Conservation (phyloP, 2,329 filamentous ascomycete species). For the Penicillium corylophilum region DNA sequence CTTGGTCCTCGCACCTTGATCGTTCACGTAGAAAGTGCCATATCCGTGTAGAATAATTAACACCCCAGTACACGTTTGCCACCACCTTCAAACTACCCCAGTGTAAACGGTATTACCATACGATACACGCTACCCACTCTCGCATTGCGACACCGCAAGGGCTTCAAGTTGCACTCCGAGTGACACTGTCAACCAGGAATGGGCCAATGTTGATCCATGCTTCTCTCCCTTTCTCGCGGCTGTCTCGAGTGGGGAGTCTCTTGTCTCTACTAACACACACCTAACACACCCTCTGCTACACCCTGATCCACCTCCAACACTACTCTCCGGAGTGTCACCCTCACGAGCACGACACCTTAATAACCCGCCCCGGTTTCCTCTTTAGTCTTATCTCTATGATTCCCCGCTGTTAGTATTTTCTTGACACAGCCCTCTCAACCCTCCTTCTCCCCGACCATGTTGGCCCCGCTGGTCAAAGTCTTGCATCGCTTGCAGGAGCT, state of each 20-base stretch:
- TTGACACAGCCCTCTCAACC: conserved; percentile 8
- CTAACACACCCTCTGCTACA: conserved; percentile 10
- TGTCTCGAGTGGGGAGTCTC: background rate
- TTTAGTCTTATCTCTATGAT: conserved; percentile 18
- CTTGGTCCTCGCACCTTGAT: no score
- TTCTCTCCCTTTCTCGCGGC: conserved; percentile 8
- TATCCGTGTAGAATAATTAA: background rate
- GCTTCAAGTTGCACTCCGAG: conserved; percentile 24
- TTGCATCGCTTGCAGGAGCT: conserved; percentile 43
- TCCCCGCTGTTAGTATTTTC: conserved; percentile 1
- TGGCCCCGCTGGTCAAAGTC: conserved; percentile 38
- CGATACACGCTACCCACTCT: background rate
- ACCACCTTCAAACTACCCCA: background rate
- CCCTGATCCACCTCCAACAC: conserved; percentile 22
- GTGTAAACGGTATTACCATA: background rate
- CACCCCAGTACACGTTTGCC: background rate
- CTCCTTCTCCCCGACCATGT: conserved; percentile 28
- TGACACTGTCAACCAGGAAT: conserved; percentile 27
- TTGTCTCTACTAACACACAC: background rate
- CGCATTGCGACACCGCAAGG: conserved; percentile 27
- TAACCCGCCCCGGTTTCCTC: conserved; percentile 15
- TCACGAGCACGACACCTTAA: conserved; percentile 6
- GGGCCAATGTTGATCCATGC: conserved; percentile 30
- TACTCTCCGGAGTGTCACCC: conserved; percentile 26
- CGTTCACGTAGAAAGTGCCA: no score